These are phyloP conservation scores for Myriosclerotinia scirpicola DNA, from an alignment of 2,329 filamentous ascomycete species.

Conservation along the genomic window DNA sequence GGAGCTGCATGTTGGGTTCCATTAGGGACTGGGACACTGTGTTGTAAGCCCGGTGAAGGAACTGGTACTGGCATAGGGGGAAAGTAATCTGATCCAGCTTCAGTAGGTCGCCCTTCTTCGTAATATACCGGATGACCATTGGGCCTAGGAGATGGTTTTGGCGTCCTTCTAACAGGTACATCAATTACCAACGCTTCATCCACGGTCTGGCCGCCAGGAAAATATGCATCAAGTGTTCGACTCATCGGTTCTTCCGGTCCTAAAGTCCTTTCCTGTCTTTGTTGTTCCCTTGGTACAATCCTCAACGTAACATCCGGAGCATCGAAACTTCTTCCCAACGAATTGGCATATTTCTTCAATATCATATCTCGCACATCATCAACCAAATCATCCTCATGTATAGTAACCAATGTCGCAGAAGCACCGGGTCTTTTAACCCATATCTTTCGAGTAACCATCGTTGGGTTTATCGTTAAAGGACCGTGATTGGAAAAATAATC, in stretches of 20 bases:
- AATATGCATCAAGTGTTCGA: slow-evolving; percentile 76
- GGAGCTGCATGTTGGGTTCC: slow-evolving; percentile 32
- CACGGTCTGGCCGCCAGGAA: slow-evolving; percentile 80
- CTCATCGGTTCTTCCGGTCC: slow-evolving; percentile 85
- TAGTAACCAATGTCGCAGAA: slow-evolving; percentile 83
- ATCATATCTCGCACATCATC: slow-evolving; percentile 94
- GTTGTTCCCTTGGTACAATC: slow-evolving; percentile 69
- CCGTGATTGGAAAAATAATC: slow-evolving; percentile 41
- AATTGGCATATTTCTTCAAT: slow-evolving; percentile 90
- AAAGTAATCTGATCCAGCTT: slow-evolving; percentile 79
- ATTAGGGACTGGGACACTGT: slow-evolving; percentile 35
- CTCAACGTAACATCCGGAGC: slow-evolving; percentile 83
- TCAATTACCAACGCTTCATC: slow-evolving; percentile 92
- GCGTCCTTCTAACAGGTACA: slow-evolving; percentile 72
- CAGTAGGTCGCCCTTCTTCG: slow-evolving; percentile 61
- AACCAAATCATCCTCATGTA: slow-evolving; percentile 85
- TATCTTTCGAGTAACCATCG: slow-evolving; percentile 73
- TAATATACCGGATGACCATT: slow-evolving; percentile 49
- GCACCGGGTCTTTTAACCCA: slow-evolving; percentile 89
- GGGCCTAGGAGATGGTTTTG: slow-evolving; percentile 72
- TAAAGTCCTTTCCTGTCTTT: slow-evolving; percentile 65
- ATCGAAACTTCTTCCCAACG: slow-evolving; percentile 83
- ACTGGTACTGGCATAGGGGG: slow-evolving; percentile 60
- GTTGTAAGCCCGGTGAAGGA: slow-evolving; percentile 40
- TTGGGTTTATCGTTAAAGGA: slow-evolving; percentile 37